A percentile compares a stretch with the other conserved stretches of the same genome.
Conservation (phyloP, 352 stramenopile species). For the Aphanomyces cochlioides region DNA sequence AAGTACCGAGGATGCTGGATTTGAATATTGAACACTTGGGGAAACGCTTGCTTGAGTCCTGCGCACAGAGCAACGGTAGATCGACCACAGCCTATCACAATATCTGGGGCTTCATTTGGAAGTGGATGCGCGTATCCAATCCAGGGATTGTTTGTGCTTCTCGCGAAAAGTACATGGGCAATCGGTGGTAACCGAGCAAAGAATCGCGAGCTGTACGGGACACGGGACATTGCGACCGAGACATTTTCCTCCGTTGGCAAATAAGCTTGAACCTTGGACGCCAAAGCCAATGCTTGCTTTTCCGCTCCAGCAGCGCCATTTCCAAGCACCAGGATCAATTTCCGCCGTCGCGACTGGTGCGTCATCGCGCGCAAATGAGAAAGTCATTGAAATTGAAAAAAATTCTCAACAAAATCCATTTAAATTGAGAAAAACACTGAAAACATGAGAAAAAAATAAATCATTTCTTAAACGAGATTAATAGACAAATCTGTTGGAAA, state of each 20-base stretch:
- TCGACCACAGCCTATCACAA: slow-evolving; percentile 68
- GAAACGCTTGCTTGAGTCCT: slow-evolving; percentile 40
- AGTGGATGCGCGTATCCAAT: slow-evolving; percentile 10
- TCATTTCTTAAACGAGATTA: too few relatives aligned
- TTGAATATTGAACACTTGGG: slow-evolving; percentile 56
- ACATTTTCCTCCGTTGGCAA: slow-evolving; percentile 12
- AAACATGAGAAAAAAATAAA: neutral
- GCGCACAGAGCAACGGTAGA: slow-evolving; percentile 63
- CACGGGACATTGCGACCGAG: slow-evolving; percentile 2
- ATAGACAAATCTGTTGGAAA: too few relatives aligned
- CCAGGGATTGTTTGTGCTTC: neutral
- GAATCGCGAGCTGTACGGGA: neutral
- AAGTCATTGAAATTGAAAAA: neutral
- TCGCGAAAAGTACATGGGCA: neutral
- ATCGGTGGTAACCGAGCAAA: slow-evolving; percentile 7
- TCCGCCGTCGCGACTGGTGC: neutral
- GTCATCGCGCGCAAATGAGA: neutral
- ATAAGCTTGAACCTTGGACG: slow-evolving; percentile 35
- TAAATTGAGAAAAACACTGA: neutral
- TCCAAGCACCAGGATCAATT: slow-evolving; percentile 54
- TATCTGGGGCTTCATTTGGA: slow-evolving; percentile 21
- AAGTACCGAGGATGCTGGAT: slow-evolving; percentile 61
- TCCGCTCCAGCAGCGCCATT: slow-evolving; percentile 70
- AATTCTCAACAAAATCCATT: neutral
- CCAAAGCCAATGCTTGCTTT: slow-evolving; percentile 68